Conservation (phyloP, 495 filamentous ascomycete genomes). For the Aspergillus bridgeri region DNA sequence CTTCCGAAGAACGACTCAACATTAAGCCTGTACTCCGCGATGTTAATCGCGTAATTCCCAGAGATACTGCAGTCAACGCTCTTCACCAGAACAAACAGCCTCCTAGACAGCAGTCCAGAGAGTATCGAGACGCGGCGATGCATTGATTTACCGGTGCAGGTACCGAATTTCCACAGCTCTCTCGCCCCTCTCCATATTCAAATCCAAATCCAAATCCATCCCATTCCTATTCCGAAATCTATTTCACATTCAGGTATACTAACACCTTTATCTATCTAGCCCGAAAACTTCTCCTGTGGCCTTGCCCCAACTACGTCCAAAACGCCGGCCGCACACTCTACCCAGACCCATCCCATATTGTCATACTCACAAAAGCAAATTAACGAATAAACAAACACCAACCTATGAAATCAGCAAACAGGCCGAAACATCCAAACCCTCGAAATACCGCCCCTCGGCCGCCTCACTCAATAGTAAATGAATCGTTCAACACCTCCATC, state of each 20-base stretch:
- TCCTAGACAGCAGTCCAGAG: slow-evolving; percentile 47
- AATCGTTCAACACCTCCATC: slow-evolving; percentile 80
- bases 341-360: too few relatives aligned
- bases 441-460: slow-evolving; percentile 37
- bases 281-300: slow-evolving; percentile 71
- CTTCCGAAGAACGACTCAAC: slow-evolving; percentile 48
- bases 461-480: slow-evolving; percentile 63
- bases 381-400: too few relatives aligned
- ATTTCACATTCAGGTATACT: too few relatives aligned
- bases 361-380: background rate
- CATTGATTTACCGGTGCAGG: slow-evolving; percentile 71
- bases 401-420: slow-evolving; percentile 1
- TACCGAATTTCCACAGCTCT: slow-evolving; percentile 66
- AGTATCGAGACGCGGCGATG: slow-evolving; percentile 56
- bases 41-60: slow-evolving; percentile 61
- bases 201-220: too few relatives aligned
- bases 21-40: slow-evolving; percentile 71
- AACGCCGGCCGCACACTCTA: slow-evolving; percentile 29
- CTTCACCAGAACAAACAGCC: slow-evolving; percentile 48
- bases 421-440: slow-evolving; percentile 35
- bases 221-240: too few relatives aligned
- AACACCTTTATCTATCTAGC: too few relatives aligned
- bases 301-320: slow-evolving; percentile 32
- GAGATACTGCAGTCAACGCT: slow-evolving; percentile 20
- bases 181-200: background rate